Conservation (phyloP, 1,284 basidiomycete species). For the Boletus semigastroideus region DNA sequence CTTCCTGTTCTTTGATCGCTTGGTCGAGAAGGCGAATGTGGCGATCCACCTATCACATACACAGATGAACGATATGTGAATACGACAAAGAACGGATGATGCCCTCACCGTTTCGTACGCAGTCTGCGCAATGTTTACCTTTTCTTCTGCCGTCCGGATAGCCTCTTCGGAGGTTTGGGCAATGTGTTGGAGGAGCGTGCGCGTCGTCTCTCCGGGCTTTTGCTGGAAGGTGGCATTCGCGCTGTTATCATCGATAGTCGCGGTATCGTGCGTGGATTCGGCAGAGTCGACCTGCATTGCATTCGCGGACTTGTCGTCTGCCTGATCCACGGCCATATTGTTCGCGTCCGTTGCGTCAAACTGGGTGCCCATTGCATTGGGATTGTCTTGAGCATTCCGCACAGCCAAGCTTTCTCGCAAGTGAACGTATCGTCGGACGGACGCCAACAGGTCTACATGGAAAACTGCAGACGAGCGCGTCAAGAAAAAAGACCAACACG, state of each 20-base stretch:
- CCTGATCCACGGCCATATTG: neutral
- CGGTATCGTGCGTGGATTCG: neutral
- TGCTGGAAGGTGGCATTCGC: neutral
- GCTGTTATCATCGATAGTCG: neutral
- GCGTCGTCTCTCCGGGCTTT: constrained; percentile 36
- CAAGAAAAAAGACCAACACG: neutral
- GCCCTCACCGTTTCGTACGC: constrained; percentile 61
- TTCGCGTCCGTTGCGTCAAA: neutral
- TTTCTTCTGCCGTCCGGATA: constrained; percentile 66
- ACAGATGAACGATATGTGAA: constrained; percentile 1
- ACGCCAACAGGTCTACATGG: constrained; percentile 40
- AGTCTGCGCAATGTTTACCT: constrained; percentile 68
- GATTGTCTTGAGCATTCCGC: neutral
- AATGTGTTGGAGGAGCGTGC: constrained; percentile 54
- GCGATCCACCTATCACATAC: constrained; percentile 52
- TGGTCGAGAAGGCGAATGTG: constrained; percentile 73
- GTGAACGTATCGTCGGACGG: constrained; percentile 43
- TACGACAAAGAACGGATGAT: neutral
- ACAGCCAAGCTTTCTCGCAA: constrained; percentile 32
- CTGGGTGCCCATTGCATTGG: neutral
- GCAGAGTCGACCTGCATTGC: constrained; percentile 9
- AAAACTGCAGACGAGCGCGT: constrained; percentile 35
- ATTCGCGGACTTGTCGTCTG: neutral
- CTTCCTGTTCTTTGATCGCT: constrained; percentile 72
- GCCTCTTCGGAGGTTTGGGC: constrained; percentile 60